Evolutionary conservation across 768 basidiomycete genomes (phyloP).

Genomic region (Auricularia auricula-judae): DNA sequence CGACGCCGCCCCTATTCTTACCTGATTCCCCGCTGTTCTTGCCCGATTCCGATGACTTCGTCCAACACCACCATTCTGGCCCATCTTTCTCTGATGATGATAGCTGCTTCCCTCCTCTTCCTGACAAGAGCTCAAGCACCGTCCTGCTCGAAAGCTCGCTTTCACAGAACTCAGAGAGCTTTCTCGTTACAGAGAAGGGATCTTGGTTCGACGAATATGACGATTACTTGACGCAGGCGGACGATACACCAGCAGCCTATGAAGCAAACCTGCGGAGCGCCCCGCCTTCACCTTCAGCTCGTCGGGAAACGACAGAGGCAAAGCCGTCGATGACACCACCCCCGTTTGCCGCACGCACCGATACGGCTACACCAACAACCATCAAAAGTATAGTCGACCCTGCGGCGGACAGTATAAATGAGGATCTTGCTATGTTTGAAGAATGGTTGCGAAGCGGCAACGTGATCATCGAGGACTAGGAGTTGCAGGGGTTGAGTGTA

Average conservation of each 20-base stretch:
- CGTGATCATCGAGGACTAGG: slow-evolving; percentile 33
- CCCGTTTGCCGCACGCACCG: background rate
- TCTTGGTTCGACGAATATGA: slow-evolving; percentile 6
- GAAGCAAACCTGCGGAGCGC: background rate
- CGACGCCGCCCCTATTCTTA: too few relatives aligned
- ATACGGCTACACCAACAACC: background rate
- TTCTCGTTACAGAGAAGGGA: too few relatives aligned
- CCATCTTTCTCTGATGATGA: too few relatives aligned
- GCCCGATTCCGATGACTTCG: too few relatives aligned
- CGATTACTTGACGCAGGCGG: slow-evolving; percentile 25
- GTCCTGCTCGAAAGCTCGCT: too few relatives aligned
- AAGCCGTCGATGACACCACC: background rate
- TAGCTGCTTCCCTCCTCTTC: too few relatives aligned
- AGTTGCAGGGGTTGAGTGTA: background rate
- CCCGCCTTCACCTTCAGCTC: too few relatives aligned
- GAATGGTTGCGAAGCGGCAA: slow-evolving; percentile 58
- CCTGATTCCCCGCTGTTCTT: too few relatives aligned
- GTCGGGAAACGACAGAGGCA: too few relatives aligned
- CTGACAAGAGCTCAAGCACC: background rate
- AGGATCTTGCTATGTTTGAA: slow-evolving; percentile 47
- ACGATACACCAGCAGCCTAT: background rate
- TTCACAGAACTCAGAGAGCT: too few relatives aligned
- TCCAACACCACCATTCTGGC: too few relatives aligned
- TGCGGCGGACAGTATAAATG: background rate
- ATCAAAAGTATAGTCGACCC: background rate